Percentiles rank a stretch among this genome's conserved stretches.
Conservation (phyloP, 106 monocot species). For the Allium cepa region DNA sequence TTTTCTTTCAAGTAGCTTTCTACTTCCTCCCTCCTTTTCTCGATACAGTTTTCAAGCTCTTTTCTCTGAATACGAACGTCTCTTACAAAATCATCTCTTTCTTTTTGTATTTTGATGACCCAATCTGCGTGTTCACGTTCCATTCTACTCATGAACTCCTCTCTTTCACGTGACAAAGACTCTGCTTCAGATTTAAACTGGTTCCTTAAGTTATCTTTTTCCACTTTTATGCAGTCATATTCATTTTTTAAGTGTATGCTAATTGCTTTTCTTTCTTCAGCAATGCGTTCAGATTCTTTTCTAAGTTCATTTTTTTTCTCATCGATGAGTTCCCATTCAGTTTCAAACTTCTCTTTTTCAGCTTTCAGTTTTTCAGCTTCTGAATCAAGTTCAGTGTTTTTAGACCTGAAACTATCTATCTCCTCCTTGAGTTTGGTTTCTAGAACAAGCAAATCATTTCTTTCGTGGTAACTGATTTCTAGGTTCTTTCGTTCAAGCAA, state of each 20-base stretch:
- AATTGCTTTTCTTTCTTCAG: slow-evolving; percentile 52
- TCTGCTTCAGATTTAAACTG: slow-evolving; percentile 59
- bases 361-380: slow-evolving; percentile 53
- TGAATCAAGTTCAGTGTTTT: slow-evolving; percentile 45
- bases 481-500: slow-evolving; percentile 39
- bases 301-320: slow-evolving; percentile 64
- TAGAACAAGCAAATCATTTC: slow-evolving; percentile 50
- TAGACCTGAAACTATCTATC: slow-evolving; percentile 77
- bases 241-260: slow-evolving; percentile 60
- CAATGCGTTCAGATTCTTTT: slow-evolving; percentile 51
- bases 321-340: slow-evolving; percentile 85
- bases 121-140: slow-evolving; percentile 65
- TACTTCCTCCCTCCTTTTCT: slow-evolving; percentile 51
- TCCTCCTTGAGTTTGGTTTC: slow-evolving; percentile 84
- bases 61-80: slow-evolving; percentile 61
- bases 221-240: slow-evolving; percentile 58
- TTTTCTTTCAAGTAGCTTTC: slow-evolving; percentile 64
- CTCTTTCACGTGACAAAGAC: slow-evolving; percentile 54
- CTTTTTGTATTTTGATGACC: slow-evolving; percentile 63
- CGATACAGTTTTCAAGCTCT: slow-evolving; percentile 52
- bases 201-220: slow-evolving; percentile 62
- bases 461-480: slow-evolving; percentile 41
- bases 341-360: slow-evolving; percentile 94
- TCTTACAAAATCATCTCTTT: slow-evolving; percentile 66
- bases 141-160: slow-evolving; percentile 58